Percentiles rank a stretch among this genome's conserved stretches.
Conservation (phyloP, 2,329 filamentous ascomycete genomes). For the Fonsecaea monophora region DNA sequence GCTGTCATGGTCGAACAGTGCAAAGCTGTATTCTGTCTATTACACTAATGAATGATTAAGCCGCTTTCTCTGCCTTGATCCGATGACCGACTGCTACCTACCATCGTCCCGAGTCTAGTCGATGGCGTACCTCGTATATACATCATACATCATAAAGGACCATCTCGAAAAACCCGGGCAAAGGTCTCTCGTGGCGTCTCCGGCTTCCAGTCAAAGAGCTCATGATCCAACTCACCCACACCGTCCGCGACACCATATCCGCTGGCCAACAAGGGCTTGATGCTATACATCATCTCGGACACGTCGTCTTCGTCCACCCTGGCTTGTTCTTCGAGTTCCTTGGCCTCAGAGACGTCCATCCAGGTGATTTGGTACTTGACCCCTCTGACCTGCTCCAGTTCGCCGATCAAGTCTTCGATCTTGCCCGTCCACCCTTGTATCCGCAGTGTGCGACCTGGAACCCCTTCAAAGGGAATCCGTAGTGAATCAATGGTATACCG, state of each 20-base stretch:
- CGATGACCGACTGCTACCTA: no score
- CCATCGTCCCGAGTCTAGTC: no score
- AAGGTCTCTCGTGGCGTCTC: slow-evolving; percentile 21
- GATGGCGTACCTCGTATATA: no score
- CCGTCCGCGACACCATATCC: slow-evolving; percentile 27
- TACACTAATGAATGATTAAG: neutral
- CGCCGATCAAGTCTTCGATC: slow-evolving; percentile 19
- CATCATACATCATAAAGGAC: no score
- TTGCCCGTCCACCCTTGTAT: slow-evolving; percentile 30
- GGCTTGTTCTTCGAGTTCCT: slow-evolving; percentile 21
- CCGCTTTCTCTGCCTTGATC: neutral
- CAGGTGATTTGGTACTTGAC: slow-evolving; percentile 22
- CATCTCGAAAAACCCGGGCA: slow-evolving; percentile 3
- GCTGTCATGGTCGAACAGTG: no score
- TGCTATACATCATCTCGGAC: slow-evolving; percentile 25
- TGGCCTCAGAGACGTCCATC: slow-evolving; percentile 18
- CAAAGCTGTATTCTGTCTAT: no score
- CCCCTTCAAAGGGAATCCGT: slow-evolving; percentile 12
- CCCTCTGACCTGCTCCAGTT: slow-evolving; percentile 12
- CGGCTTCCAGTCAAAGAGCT: slow-evolving; percentile 17
- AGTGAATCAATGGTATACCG: slow-evolving; percentile 22
- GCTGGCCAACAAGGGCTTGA: slow-evolving; percentile 25
- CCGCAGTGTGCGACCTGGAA: slow-evolving; percentile 19
- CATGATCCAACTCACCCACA: slow-evolving; percentile 21
- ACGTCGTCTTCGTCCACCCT: slow-evolving; percentile 18